Evolutionary conservation across 148 eudicot genomes (phyloP).

Genomic region (Tetragonia tetragonoides): DNA sequence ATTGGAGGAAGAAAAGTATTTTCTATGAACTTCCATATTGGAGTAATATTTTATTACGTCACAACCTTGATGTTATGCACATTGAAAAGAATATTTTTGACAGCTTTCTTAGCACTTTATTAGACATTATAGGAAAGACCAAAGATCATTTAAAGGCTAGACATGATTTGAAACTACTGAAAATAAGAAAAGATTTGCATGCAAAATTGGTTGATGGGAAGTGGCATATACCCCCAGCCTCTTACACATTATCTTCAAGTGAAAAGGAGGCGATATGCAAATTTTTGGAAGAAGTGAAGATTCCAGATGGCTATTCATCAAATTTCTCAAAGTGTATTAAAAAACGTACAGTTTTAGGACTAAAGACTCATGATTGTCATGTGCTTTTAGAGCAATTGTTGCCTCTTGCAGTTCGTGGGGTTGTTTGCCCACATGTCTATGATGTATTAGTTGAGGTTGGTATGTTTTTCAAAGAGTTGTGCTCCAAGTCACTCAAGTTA

Average conservation of each 20-base stretch:
- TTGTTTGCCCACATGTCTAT: not conserved
- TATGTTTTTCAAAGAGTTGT: not conserved
- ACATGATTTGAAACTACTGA: conserved; percentile 3
- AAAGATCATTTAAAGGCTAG: conserved; percentile 11
- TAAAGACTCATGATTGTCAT: conserved; percentile 19
- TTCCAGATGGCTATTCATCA: too few species aligned
- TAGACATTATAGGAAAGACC: conserved; percentile 8
- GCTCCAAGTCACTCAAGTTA: not conserved
- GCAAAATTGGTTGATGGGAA: not conserved
- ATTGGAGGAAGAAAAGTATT: conserved; percentile 7
- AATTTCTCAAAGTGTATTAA: conserved; percentile 16
- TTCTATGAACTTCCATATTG: conserved; percentile 4
- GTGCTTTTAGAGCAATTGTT: conserved; percentile 16
- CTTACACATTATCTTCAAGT: conserved; percentile 7
- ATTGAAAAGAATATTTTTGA: conserved; percentile 10
- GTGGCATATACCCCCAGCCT: conserved; percentile 13
- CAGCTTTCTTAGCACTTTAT: conserved; percentile 9
- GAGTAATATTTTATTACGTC: not conserved
- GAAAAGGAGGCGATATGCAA: not conserved
- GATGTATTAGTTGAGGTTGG: not conserved
- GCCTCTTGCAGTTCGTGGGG: conserved; percentile 5
- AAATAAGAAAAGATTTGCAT: conserved; percentile 1
- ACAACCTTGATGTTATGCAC: conserved; percentile 5
- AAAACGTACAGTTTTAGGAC: conserved; percentile 1
- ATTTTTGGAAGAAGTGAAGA: too few species aligned